Evolutionary conservation across 163 green algal genomes (phyloP).

Genomic region (Trebouxiophyceae sp.): DNA sequence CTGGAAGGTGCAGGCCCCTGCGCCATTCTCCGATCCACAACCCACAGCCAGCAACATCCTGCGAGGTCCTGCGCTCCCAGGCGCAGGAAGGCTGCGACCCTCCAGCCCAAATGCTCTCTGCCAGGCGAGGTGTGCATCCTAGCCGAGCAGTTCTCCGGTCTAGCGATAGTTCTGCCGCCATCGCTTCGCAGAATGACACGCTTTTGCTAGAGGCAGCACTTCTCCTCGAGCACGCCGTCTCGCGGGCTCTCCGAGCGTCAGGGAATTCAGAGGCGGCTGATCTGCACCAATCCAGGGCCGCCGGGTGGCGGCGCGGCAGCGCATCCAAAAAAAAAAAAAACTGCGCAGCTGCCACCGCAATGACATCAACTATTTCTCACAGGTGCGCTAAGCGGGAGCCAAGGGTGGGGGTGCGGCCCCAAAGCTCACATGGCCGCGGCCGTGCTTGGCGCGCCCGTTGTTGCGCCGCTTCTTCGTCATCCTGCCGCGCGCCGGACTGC

Average conservation of each 20-base stretch:
- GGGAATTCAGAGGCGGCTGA: too few species aligned
- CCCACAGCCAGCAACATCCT: too few species aligned
- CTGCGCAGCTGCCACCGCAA: neutral
- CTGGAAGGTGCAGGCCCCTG: neutral
- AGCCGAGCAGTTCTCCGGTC: too few species aligned
- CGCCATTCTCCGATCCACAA: neutral
- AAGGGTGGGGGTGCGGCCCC: neutral
- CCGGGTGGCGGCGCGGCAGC: neutral
- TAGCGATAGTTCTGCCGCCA: too few species aligned
- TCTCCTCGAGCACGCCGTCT: too few species aligned
- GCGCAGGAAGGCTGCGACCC: too few species aligned
- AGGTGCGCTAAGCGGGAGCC: neutral
- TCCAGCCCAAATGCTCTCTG: neutral
- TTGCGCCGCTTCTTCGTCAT: slow-evolving; percentile 94
- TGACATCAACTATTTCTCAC: neutral
- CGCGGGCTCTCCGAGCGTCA: too few species aligned
- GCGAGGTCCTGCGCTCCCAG: too few species aligned
- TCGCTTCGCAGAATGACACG: too few species aligned
- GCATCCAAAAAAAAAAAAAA: neutral
- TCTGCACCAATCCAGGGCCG: too few species aligned
- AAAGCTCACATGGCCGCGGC: slow-evolving; percentile 73
- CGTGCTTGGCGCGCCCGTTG: slow-evolving; percentile 81
- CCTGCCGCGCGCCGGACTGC: slow-evolving; percentile 4
- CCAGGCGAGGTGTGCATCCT: neutral
- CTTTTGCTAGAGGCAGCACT: too few species aligned